Evolutionary conservation across 192 early-diverging fungal species (phyloP), one percentile per base, ranked within the genome.

Genomic region (Phycomyces nitens): DNA sequence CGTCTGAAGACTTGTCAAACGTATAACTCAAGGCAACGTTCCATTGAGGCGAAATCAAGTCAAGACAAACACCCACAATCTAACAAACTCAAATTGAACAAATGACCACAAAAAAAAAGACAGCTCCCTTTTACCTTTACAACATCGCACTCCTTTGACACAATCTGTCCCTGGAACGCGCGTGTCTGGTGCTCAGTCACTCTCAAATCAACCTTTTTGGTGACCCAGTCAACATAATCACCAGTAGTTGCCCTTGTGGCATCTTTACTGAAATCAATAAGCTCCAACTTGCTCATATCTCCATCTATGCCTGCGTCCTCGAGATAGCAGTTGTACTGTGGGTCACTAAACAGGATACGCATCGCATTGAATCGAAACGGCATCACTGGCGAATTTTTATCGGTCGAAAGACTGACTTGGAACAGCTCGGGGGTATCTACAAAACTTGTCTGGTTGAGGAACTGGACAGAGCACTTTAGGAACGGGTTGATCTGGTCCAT

Each of bases 401-500:
- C 66, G 1, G 84, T 77, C 7, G 40, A 55, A 0, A 89, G 27
- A 3, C 70, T 71, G 39, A 92, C 68, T 61, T 92, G 91, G 54
- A 87, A 92, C 21, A 56, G 61, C 0, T 81, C 78, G 12, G 76
- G 60, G 0, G 76, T 71, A 5, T 81, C 79, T 22, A 90, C 84
- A 72, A 84, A 88, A 15, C 74, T 75, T n/a, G 69, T 64, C 5
- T 68, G 38, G 39, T 70, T 69, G 39, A 71, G 69, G 42, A 72
- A 79, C 40, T 86, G 83, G 16, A 84, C 69, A 53, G 74, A 65
- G 11, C 81, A 79, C 0, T 69, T 68, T 14, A 78, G 67, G 56
- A 92, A 92, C 0, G 81, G 59, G 56, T 87, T 84, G 38, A 89
- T 78, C 27, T 84, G 77, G 42, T 86, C 82, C 90, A 92, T 90